Evolutionary conservation across 495 filamentous ascomycete species (phyloP), one percentile per base, ranked within the genome.

Genomic region (Neurospora sp.): DNA sequence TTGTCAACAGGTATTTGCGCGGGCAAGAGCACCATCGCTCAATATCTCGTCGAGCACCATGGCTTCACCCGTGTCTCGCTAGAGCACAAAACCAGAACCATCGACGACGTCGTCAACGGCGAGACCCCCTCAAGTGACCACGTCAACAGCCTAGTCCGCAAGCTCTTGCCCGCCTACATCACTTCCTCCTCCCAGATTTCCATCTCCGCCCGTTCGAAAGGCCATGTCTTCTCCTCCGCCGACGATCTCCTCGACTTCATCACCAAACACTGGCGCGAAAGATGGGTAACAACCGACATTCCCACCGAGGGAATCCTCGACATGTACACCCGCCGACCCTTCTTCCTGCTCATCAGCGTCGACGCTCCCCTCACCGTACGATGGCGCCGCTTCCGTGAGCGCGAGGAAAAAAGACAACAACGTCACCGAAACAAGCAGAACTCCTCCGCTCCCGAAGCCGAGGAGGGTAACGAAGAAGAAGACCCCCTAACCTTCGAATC

Each of bases 301-400:
- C 86, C 89, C 82, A 86, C 90, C 77, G 89, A 91, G 39, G 73
- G 73, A 1, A 86, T 90, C 9, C 84, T 97, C 2, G 92, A 97
- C 75, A 84, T 87, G 12, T 89, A 98, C 42, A 81, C 88, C 42
- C 86, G 90, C 35, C 90, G 96, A 14, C 96, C 96, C 1, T 97
- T 96, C 83, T 99, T 98, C 83, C 87, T 99, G 70, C 88, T 98
- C 18, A 86, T 98, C 73, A 94, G 92, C 79, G 89, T 99, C 62
- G 95, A 98, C 79, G 96, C 95, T 3, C 96, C 96, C 2, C 85
- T 97, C 5, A 89, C 86, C 72, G 85, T 93, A 35, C 90, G 96
- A 72, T 98, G 93, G 92, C 86, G 88, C 75, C 89, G 95, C 69
- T 93, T 81, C 75, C 82, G 84, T 70, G 74, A 73, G 27, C 81